Evolutionary conservation across 2,329 filamentous ascomycete species (phyloP).

Genomic region (Apiospora pterosperma): DNA sequence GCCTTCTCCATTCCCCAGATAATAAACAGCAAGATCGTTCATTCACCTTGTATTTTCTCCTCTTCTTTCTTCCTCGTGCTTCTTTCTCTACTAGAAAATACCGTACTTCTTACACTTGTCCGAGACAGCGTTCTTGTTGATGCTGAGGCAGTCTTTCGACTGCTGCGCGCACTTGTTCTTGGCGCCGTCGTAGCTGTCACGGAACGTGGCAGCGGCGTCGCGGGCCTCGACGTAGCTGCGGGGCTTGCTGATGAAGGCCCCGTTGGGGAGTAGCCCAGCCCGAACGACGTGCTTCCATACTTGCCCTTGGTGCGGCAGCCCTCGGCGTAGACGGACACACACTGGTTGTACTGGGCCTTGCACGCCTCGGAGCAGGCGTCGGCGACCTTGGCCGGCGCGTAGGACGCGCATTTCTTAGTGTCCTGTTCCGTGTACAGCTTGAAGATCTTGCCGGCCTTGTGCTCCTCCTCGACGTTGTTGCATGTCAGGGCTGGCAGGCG

Average conservation of each 20-base stretch:
- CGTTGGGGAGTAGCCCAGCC: slow-evolving; percentile 1
- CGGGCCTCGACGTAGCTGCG: not conserved
- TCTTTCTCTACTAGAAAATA: not conserved
- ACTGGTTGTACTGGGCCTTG: slow-evolving; percentile 48
- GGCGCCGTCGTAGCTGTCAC: not conserved
- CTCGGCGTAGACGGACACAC: slow-evolving; percentile 45
- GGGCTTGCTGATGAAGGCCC: not conserved
- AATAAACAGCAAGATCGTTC: no score
- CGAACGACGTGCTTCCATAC: slow-evolving; percentile 17
- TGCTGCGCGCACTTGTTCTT: not conserved
- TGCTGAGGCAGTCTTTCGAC: not conserved
- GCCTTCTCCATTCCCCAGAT: no score
- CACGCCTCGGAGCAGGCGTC: slow-evolving; percentile 50
- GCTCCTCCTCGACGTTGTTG: slow-evolving; percentile 46
- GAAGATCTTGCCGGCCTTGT: slow-evolving; percentile 39
- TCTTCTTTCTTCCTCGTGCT: not conserved
- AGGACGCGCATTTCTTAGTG: slow-evolving; percentile 40
- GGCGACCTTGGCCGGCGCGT: slow-evolving; percentile 31
- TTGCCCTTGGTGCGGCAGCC: slow-evolving; percentile 36
- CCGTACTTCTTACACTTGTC: slow-evolving; percentile 1
- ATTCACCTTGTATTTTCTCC: no score
- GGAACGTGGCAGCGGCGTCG: not conserved
- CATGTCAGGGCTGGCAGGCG: slow-evolving; percentile 50
- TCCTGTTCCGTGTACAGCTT: slow-evolving; percentile 49
- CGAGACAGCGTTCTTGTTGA: not conserved